These are phyloP conservation scores for Mycena amicta DNA, from an alignment of 768 basidiomycete genomes.

Conservation along the genomic window DNA sequence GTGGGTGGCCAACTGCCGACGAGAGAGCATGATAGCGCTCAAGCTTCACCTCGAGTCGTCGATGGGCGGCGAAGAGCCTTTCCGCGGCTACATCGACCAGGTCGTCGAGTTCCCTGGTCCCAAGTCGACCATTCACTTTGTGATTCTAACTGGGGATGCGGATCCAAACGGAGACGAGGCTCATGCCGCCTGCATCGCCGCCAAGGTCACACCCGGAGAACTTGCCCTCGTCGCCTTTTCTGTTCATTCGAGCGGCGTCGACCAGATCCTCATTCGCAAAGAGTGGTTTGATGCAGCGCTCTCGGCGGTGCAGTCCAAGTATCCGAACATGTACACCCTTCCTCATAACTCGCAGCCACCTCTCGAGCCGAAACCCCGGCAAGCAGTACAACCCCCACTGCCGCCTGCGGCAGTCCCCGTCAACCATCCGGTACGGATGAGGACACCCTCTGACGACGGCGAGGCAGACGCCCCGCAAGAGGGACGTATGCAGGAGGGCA, in stretches of 20 bases:
- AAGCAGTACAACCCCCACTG: conserved; percentile 31
- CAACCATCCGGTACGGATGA: conserved; percentile 45
- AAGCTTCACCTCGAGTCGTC: conserved; percentile 71
- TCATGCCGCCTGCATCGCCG: conserved; percentile 80
- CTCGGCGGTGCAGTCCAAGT: conserved; percentile 56
- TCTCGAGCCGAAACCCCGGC: conserved; percentile 19
- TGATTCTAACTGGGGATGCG: conserved; percentile 82
- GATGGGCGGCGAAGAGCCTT: conserved; percentile 62
- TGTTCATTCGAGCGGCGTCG: conserved; percentile 88
- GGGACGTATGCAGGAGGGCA: conserved; percentile 61
- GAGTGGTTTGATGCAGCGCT: conserved; percentile 84
- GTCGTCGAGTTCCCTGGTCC: conserved; percentile 82
- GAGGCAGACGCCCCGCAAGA: conserved; percentile 69
- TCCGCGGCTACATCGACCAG: conserved; percentile 75
- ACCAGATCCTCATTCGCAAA: conserved; percentile 83
- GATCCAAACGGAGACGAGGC: conserved; percentile 84
- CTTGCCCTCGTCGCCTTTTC: conserved; percentile 84
- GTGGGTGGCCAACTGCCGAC: conserved; percentile 85
- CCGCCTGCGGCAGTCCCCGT: conserved; percentile 25
- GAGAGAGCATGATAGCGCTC: conserved; percentile 82
- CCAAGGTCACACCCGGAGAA: conserved; percentile 75
- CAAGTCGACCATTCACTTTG: conserved; percentile 87
- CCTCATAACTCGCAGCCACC: conserved; percentile 30
- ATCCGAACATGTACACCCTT: conserved; percentile 49
- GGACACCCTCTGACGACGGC: conserved; percentile 74